Conservation (phyloP, 1,284 basidiomycete species). For the Boletus mariae region DNA sequence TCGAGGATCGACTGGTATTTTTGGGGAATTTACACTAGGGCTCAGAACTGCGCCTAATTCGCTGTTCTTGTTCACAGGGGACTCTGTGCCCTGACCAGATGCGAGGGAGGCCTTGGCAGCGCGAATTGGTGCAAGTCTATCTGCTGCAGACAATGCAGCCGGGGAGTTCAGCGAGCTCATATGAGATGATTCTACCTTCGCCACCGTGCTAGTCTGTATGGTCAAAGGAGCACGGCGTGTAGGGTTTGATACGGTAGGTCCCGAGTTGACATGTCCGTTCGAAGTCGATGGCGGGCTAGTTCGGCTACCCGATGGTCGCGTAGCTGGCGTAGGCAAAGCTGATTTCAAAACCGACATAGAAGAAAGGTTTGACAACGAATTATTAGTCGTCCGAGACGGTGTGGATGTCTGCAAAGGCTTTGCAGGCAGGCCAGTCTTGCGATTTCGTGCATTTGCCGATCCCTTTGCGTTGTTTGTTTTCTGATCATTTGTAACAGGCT, state of each 20-base stretch:
- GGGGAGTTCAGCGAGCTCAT: constrained; percentile 13
- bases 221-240: neutral
- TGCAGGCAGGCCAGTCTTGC: neutral
- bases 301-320: neutral
- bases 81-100: constrained; percentile 6
- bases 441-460: neutral
- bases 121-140: constrained; percentile 33
- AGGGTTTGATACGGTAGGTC: neutral
- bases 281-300: neutral
- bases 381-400: constrained; percentile 17
- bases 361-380: constrained; percentile 15
- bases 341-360: neutral
- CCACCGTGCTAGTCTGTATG: constrained; percentile 9
- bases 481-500: neutral
- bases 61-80: constrained; percentile 1
- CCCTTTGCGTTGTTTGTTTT: constrained; percentile 11
- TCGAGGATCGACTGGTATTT: neutral
- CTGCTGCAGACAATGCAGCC: constrained; percentile 5
- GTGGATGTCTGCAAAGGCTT: constrained; percentile 5
- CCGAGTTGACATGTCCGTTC: neutral
- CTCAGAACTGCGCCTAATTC: neutral
- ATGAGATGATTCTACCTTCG: constrained; percentile 24
- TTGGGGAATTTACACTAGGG: neutral
- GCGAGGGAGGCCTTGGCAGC: constrained; percentile 29
- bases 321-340: neutral